Conservation (phyloP, 2,329 filamentous ascomycete genomes). For the Aspergillus calidoustus region DNA sequence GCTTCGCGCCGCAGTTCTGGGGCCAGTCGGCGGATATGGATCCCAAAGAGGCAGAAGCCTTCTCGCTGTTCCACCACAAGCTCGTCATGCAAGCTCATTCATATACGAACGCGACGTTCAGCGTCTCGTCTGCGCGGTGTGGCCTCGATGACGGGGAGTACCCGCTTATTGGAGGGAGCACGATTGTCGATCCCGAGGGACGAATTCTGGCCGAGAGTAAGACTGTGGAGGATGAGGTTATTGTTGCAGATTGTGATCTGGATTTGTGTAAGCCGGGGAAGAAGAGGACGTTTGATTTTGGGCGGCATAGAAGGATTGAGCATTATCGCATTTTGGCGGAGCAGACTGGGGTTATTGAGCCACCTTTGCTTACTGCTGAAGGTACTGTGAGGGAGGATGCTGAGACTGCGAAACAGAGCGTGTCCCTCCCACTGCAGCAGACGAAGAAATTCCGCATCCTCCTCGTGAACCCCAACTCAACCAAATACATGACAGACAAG, state of each 20-base stretch:
- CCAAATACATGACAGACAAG: slow-evolving; percentile 52
- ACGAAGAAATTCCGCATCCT: slow-evolving; percentile 43
- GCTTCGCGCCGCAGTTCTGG: slow-evolving; percentile 54
- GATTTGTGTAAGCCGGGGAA: slow-evolving; percentile 50
- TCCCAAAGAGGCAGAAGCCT: slow-evolving; percentile 50
- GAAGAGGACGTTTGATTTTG: slow-evolving; percentile 40
- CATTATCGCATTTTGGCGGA: slow-evolving; percentile 34
- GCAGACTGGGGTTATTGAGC: slow-evolving; percentile 43
- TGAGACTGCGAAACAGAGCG: background rate
- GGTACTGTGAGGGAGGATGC: background rate
- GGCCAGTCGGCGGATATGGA: slow-evolving; percentile 48
- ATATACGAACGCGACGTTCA: slow-evolving; percentile 60
- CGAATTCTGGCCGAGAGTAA: slow-evolving; percentile 56
- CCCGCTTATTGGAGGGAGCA: slow-evolving; percentile 55
- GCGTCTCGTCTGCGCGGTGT: slow-evolving; percentile 55
- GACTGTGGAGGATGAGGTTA: slow-evolving; percentile 55
- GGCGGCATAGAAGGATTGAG: slow-evolving; percentile 36
- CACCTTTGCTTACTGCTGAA: slow-evolving; percentile 31
- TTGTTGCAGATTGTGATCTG: slow-evolving; percentile 58
- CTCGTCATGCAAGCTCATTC: slow-evolving; percentile 58
- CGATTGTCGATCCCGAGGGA: slow-evolving; percentile 55
- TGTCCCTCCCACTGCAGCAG: background rate
- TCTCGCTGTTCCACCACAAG: slow-evolving; percentile 58
- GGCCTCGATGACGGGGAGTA: slow-evolving; percentile 58
- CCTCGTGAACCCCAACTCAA: slow-evolving; percentile 56